Conservation (phyloP, 148 eudicot species). For the Rhododendron simsii region DNA sequence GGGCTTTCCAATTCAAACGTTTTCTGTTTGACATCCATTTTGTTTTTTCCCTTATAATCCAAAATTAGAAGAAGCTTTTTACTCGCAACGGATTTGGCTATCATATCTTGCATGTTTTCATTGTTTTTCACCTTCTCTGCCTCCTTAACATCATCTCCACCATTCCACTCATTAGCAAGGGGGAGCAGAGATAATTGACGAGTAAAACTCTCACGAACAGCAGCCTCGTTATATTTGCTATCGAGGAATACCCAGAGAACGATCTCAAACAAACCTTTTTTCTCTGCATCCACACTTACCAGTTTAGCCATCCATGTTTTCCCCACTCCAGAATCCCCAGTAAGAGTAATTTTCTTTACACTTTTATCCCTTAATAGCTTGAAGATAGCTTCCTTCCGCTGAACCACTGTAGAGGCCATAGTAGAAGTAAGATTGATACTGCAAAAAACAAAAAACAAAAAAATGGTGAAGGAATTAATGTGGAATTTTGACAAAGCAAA, state of each 20-base stretch:
- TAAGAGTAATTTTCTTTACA: neutral
- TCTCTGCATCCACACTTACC: neutral
- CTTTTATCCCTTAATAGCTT: neutral
- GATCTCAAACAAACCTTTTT: neutral
- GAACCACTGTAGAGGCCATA: neutral
- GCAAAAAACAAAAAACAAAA: no score
- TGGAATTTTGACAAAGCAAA: neutral
- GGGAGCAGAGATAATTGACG: neutral
- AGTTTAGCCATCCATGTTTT: conserved; percentile 12
- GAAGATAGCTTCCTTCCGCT: neutral
- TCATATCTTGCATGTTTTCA: neutral
- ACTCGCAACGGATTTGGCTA: neutral
- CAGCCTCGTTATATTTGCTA: neutral
- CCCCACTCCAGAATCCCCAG: conserved; percentile 12
- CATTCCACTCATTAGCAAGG: neutral
- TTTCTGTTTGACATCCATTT: neutral
- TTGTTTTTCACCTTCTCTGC: neutral
- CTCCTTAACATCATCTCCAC: neutral
- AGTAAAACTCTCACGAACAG: neutral
- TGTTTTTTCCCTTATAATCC: conserved; percentile 5
- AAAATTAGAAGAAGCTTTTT: conserved; percentile 8
- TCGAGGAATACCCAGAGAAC: conserved; percentile 2
- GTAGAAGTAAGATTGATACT: neutral
- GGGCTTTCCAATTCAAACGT: neutral
- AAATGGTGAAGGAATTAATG: no score